Conservation (phyloP, 495 filamentous ascomycete species). For the Penicillium lagena region DNA sequence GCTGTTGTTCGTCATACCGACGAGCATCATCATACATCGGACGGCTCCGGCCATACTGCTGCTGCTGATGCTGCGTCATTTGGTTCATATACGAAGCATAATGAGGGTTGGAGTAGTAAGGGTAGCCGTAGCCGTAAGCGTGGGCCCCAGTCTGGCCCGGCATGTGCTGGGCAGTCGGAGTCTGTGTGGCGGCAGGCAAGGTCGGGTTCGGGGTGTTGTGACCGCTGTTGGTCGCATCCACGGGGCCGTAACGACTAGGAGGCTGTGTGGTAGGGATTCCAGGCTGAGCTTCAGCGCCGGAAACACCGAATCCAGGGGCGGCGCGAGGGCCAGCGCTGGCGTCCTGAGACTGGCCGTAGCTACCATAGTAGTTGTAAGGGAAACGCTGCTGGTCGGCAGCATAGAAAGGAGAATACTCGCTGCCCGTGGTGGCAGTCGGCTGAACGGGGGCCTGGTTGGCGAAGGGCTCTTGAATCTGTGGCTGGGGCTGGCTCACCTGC, state of each 20-base stretch:
- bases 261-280: constrained; percentile 67
- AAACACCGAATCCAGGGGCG: constrained; percentile 56
- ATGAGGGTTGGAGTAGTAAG: constrained; percentile 77
- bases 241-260: constrained; percentile 61
- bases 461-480: constrained; percentile 49
- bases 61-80: constrained; percentile 33
- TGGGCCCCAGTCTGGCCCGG: constrained; percentile 44
- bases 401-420: constrained; percentile 82
- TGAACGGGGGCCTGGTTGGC: constrained; percentile 49
- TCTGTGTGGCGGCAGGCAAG: constrained; percentile 59
- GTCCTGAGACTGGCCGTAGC: constrained; percentile 78
- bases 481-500: constrained; percentile 63
- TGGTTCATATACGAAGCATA: constrained; percentile 76
- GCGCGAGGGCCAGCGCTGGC: constrained; percentile 62
- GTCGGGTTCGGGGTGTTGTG: constrained; percentile 85
- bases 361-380: constrained; percentile 74
- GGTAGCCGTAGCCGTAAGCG: constrained; percentile 62
- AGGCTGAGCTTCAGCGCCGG: constrained; percentile 64
- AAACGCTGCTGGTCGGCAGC: constrained; percentile 75
- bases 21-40: constrained; percentile 52
- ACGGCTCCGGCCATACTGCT: constrained; percentile 46
- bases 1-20: constrained; percentile 43
- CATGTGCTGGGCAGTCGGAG: constrained; percentile 57
- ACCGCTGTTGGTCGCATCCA: constrained; percentile 75
- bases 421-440: constrained; percentile 55